phyloP scores from a whole-genome alignment of 2,329 filamentous ascomycete genomes.

The Tetracladium maxilliforme region DNA sequence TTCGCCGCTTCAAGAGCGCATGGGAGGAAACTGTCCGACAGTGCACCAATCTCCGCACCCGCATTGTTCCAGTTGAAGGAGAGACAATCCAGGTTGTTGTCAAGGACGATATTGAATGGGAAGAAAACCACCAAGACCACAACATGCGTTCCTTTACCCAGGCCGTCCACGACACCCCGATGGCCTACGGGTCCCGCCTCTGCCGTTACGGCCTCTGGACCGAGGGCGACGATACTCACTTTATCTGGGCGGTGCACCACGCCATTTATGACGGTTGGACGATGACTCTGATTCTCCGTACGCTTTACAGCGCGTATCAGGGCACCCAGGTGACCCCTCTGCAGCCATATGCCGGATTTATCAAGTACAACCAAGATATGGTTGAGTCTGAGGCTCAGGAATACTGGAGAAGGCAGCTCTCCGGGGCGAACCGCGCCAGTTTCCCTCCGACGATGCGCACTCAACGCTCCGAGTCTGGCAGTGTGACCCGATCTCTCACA shows the following conservation, averaged over 20 bases:
- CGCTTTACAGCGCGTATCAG: conserved; percentile 25
- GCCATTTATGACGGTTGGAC: conserved; percentile 38
- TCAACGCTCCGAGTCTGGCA: background rate
- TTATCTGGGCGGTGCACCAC: conserved; percentile 34
- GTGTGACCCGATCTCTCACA: no score
- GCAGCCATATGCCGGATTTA: no score
- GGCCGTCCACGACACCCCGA: conserved; percentile 4
- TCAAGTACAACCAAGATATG: background rate
- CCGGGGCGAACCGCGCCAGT: background rate
- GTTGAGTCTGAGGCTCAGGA: background rate
- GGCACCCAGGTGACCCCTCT: no score
- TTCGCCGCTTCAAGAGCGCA: conserved; percentile 7
- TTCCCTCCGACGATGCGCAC: background rate
- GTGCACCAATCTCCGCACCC: conserved; percentile 13
- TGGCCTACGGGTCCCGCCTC: background rate
- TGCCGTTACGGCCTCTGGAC: background rate
- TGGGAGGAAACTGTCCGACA: conserved; percentile 8
- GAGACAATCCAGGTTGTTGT: background rate
- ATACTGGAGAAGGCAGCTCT: background rate
- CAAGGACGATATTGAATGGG: background rate
- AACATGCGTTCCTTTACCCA: background rate
- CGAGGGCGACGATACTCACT: conserved; percentile 16
- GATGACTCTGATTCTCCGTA: conserved; percentile 32
- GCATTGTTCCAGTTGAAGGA: conserved; percentile 10
- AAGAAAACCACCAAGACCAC: no score